These are phyloP conservation scores for Boletus barrowsii DNA, from an alignment of 768 basidiomycete species.

Conservation along the genomic window DNA sequence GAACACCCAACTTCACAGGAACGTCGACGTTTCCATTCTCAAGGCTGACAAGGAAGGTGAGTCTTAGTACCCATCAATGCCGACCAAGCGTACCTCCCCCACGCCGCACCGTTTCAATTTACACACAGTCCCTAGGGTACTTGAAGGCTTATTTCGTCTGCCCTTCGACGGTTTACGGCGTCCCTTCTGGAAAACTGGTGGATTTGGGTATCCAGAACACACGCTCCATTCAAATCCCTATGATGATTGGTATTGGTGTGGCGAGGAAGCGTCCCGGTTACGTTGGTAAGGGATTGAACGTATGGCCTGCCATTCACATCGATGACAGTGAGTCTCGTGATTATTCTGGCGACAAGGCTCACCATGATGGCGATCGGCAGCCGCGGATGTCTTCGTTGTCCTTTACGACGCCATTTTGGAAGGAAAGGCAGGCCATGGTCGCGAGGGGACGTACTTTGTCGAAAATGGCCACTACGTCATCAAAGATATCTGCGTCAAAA, in stretches of 20 bases:
- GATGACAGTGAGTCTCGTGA: constrained; percentile 34
- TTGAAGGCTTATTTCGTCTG: constrained; percentile 41
- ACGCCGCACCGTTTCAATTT: background rate
- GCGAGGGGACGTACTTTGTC: constrained; percentile 53
- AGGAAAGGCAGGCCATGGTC: constrained; percentile 23
- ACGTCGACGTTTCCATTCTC: constrained; percentile 46
- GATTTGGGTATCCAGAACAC: constrained; percentile 43
- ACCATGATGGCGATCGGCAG: constrained; percentile 3
- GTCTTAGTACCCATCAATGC: background rate
- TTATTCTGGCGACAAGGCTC: background rate
- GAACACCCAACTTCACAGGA: constrained; percentile 45
- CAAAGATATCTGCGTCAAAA: constrained; percentile 42
- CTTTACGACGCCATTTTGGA: constrained; percentile 40
- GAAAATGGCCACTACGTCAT: constrained; percentile 49
- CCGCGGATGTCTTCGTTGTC: constrained; percentile 41
- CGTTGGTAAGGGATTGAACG: constrained; percentile 56
- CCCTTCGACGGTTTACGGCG: constrained; percentile 60
- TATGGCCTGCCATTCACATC: constrained; percentile 61
- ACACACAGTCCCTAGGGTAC: constrained; percentile 14
- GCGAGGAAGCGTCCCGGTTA: constrained; percentile 53
- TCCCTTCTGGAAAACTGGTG: constrained; percentile 47
- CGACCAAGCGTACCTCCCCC: no score
- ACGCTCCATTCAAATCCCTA: constrained; percentile 56
- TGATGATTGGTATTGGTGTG: constrained; percentile 41
- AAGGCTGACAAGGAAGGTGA: constrained; percentile 48